phyloP scores from a whole-genome alignment of 805 yeast genomes.

The Pichia kluyveri region DNA sequence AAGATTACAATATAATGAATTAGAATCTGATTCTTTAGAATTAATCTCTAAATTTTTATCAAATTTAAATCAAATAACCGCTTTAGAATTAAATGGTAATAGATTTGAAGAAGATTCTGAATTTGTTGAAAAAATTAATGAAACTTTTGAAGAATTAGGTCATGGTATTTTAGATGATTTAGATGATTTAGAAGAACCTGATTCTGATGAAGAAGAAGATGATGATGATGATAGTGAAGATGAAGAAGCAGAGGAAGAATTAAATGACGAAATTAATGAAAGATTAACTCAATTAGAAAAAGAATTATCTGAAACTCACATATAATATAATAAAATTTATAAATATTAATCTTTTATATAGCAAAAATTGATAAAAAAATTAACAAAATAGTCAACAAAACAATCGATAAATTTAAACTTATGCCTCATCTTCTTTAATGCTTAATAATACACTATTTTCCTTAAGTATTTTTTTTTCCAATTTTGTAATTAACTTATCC shows the following conservation, averaged over 20 bases:
- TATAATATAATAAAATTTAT: slow-evolving; percentile 8
- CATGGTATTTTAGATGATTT: slow-evolving; percentile 83
- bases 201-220: slow-evolving; percentile 59
- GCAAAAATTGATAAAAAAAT: neutral
- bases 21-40: slow-evolving; percentile 56
- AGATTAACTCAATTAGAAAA: slow-evolving; percentile 37
- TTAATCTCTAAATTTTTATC: slow-evolving; percentile 47
- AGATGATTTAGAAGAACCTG: slow-evolving; percentile 86
- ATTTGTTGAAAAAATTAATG: slow-evolving; percentile 49
- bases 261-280: slow-evolving; percentile 25
- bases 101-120: slow-evolving; percentile 83
- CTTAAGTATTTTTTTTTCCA: slow-evolving; percentile 21
- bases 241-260: slow-evolving; percentile 33
- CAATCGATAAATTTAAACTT: neutral
- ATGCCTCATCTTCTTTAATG: neutral
- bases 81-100: slow-evolving; percentile 87
- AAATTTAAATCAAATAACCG: slow-evolving; percentile 48
- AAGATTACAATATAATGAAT: slow-evolving; percentile 83
- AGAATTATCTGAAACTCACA: slow-evolving; percentile 32
- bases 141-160: slow-evolving; percentile 62
- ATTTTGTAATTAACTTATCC: slow-evolving; percentile 40
- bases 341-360: neutral
- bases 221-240: slow-evolving; percentile 42
- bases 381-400: neutral
- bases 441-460: neutral